Evolutionary conservation across 768 basidiomycete genomes (phyloP).

Genomic region (Termitomyces sp.): DNA sequence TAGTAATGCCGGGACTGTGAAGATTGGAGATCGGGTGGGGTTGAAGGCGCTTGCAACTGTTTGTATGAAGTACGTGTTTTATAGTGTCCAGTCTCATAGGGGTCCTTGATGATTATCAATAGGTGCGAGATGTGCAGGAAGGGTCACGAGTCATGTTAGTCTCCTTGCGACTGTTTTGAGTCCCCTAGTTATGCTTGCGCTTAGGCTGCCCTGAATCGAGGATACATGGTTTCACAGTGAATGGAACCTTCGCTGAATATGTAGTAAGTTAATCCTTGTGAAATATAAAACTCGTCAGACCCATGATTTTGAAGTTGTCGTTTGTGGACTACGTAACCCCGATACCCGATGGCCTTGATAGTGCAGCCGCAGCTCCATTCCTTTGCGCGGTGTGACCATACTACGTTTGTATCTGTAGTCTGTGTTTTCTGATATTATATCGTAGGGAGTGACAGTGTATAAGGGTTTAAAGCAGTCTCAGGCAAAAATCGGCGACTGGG

Average conservation of each 20-base stretch:
- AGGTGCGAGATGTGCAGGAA: constrained; percentile 70
- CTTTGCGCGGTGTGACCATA: constrained; percentile 56
- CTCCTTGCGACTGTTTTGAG: background rate
- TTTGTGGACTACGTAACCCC: constrained; percentile 68
- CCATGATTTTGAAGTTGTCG: constrained; percentile 36
- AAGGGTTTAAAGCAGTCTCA: constrained; percentile 68
- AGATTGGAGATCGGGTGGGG: constrained; percentile 74
- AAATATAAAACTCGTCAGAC: background rate
- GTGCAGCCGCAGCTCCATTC: constrained; percentile 62
- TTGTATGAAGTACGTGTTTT: constrained; percentile 27
- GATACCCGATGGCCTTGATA: constrained; percentile 62
- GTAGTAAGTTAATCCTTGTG: constrained; percentile 30
- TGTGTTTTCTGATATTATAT: background rate
- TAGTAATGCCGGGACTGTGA: constrained; percentile 40
- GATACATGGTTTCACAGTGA: constrained; percentile 56
- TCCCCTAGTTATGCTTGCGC: background rate
- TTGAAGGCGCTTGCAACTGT: constrained; percentile 60
- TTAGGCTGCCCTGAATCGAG: constrained; percentile 42
- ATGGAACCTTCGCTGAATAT: constrained; percentile 71
- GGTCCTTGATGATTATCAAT: background rate
- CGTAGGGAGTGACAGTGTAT: constrained; percentile 73
- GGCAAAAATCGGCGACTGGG: constrained; percentile 60
- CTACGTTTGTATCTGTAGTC: background rate
- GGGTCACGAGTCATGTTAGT: constrained; percentile 47
- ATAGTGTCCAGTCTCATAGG: background rate